Percentiles rank a stretch among this genome's conserved stretches.
These are phyloP conservation scores for Dichomitus squalens DNA, from an alignment of 1,284 basidiomycete genomes.

Conservation along the genomic window DNA sequence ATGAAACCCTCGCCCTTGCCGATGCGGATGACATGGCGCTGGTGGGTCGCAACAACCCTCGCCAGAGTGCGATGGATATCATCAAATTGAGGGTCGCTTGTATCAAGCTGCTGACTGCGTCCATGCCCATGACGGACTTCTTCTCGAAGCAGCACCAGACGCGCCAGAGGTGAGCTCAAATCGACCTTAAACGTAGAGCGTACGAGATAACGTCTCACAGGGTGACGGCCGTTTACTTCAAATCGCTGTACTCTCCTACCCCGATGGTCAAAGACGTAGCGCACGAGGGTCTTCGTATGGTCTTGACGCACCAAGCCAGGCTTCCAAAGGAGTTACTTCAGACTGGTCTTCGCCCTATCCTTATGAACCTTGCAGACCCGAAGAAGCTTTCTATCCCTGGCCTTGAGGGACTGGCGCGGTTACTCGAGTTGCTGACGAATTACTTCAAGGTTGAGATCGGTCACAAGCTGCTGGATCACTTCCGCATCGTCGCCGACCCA, in stretches of 20 bases:
- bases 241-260: slow-evolving; percentile 95
- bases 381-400: slow-evolving; percentile 94
- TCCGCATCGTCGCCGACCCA: slow-evolving; percentile 85
- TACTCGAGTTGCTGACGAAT: slow-evolving; percentile 94
- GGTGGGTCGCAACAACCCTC: slow-evolving; percentile 72
- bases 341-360: slow-evolving; percentile 91
- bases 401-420: slow-evolving; percentile 92
- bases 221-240: slow-evolving; percentile 97
- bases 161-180: slow-evolving; percentile 70
- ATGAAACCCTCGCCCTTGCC: slow-evolving; percentile 93
- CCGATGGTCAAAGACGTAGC: slow-evolving; percentile 95
- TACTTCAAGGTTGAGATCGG: slow-evolving; percentile 99
- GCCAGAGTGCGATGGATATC: slow-evolving; percentile 85
- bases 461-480: slow-evolving; percentile 95
- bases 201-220: slow-evolving; percentile 41
- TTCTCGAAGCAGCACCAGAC: slow-evolving; percentile 82
- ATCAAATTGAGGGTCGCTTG: slow-evolving; percentile 95
- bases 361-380: slow-evolving; percentile 98
- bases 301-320: slow-evolving; percentile 88
- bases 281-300: slow-evolving; percentile 90
- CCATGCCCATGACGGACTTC: slow-evolving; percentile 95
- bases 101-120: slow-evolving; percentile 90
- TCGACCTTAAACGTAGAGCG: no score
- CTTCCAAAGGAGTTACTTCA: slow-evolving; percentile 96
- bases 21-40: slow-evolving; percentile 93